A percentile compares a stretch with the other conserved stretches of the same genome.
phyloP scores from a whole-genome alignment of 1,139 yeast genomes.

The Protomyces arabidopsidicola region DNA sequence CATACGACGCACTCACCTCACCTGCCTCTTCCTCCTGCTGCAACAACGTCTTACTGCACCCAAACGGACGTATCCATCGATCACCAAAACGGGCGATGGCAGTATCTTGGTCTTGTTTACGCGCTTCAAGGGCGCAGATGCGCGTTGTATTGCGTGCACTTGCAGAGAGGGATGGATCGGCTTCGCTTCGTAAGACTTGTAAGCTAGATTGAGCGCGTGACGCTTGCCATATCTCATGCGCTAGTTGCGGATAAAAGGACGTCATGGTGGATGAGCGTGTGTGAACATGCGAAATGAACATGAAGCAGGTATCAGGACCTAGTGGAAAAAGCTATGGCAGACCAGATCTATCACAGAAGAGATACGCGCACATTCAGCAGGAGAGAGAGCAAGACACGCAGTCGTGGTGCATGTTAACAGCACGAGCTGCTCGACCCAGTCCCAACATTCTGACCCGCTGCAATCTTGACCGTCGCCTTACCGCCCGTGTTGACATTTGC shows the following conservation, averaged over 20 bases:
- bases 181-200: neutral
- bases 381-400: neutral
- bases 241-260: neutral
- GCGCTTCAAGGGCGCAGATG: neutral
- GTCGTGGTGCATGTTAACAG: slow-evolving; percentile 48
- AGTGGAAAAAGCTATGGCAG: slow-evolving; percentile 3
- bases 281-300: too few relatives aligned
- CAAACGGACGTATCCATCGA: neutral
- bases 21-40: slow-evolving; percentile 1
- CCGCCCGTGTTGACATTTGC: slow-evolving; percentile 51
- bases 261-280: neutral
- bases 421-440: slow-evolving; percentile 65
- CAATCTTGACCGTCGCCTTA: slow-evolving; percentile 74
- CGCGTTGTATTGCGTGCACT: neutral
- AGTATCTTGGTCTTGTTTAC: neutral
- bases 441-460: slow-evolving; percentile 78
- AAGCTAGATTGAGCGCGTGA: neutral
- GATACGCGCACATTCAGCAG: neutral
- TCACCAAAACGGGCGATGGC: neutral
- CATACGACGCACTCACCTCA: neutral
- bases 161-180: neutral
- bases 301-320: neutral
- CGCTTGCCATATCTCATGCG: neutral
- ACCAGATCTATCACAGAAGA: slow-evolving; percentile 2
- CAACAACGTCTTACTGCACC: neutral